Evolutionary conservation across 164 flowering plant genomes (phyloP), one percentile per base, ranked within the genome.

Genomic region (Umbilicus rupestris): DNA sequence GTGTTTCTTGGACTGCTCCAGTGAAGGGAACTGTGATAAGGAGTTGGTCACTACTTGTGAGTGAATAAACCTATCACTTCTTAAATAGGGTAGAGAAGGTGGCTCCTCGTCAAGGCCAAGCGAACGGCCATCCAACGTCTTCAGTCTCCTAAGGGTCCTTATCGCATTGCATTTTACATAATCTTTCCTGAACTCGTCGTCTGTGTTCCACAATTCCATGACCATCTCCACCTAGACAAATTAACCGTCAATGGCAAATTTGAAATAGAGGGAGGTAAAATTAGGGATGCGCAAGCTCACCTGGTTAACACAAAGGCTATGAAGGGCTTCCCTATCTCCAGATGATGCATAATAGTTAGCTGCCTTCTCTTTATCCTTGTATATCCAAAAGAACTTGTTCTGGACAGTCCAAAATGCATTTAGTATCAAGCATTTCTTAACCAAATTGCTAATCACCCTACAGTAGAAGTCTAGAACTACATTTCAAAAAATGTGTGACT

Each of bases 91-190:
- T 47, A 82, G 68, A 12, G 72, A 62, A 57, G 81, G 85, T 19
- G 85, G 85, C 70, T 82, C 83, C 74, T 92, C 95, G 58, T 82
- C 84, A 66, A 92, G 95, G 58, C 89, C 95, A 71, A 89, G 83
- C 15, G 88, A 68, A 30, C 92, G 85, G 16, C 98, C 96, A 77
- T 92, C 98, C 69, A 79, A 65, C 26, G 98, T 88, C 68, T 70
- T 78, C 62, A 89, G 73, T 74, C 96, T 83, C 79, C 92, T 79
- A n/a, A 86, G 17, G 2, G 88, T 89, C 72, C 92, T 85, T 69
- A 73, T 73, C 12, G 49, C 63, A 70, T 89, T 92, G 83, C 82
- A 75, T 65, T 76, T 80, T 45, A 87, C 45, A 63, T 89, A 92
- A 0, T 85, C 88, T 22, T 70, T 78, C 26, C 96, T 79, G 77